Evolutionary conservation across 179 eudicot species (phyloP), one percentile per base, ranked within the genome.

Genomic region (Beta corolliflora): DNA sequence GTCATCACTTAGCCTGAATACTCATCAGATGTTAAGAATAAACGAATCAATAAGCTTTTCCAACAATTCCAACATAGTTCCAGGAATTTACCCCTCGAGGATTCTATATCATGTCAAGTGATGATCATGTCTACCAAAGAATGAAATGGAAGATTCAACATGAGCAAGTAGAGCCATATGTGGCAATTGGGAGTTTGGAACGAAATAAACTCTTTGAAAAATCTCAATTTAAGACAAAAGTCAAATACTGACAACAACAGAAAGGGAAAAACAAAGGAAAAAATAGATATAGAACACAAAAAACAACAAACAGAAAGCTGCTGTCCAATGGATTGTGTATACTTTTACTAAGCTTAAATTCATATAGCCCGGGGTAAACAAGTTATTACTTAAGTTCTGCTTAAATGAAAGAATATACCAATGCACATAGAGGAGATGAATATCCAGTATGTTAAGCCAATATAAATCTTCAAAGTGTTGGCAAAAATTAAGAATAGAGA

Each of bases 401-500:
- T 70, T 70, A 58, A 18, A 70, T 0, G 41, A 64, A 52, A 41
- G 68, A 8, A 41, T 19, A 73, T 55, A 77, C 9, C 73, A 64
- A 11, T 7, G 60, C 52, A 23, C 46, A 78, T 63, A 73, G 36
- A 72, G 29, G 6, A 71, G 56, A 23, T 23, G 21, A 64, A 75
- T 1, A 9, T 48, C n/a, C 5, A 23, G 79, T 41, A 31, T 45
- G 68, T 52, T 10, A 53, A 54, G 81, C 53, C 54, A 82, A 52
- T 70, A 61, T 54, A 77, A 7, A 4, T 45, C 14, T 3, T 29
- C 65, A 80, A 81, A 9, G 16, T 14, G 44, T 54, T 58, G 0
- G 46, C 19, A 45, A 83, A 79, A 69, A 60, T 45, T 18, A 58
- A 81, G 23, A 50, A 31, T 72, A 58, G 46, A 77, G 71, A 60